Conservation (phyloP, 371 early-diverging fungal genomes). For the Mucor piriformis region DNA sequence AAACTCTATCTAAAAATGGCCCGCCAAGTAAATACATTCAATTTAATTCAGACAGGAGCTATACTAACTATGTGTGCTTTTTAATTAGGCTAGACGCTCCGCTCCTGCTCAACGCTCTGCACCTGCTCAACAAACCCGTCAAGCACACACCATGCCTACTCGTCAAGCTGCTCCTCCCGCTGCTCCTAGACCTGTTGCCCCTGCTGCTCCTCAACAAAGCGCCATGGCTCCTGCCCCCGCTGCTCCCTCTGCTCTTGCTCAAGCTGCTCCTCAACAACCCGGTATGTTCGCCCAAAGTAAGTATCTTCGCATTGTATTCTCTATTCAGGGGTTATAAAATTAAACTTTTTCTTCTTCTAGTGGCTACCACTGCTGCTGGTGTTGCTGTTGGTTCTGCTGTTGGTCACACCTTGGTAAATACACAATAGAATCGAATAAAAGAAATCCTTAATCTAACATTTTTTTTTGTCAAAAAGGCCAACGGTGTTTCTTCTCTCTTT, state of each 20-base stretch:
- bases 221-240: conserved; percentile 50
- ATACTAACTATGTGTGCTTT: neutral
- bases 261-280: conserved; percentile 64
- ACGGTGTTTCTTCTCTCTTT: conserved; percentile 75
- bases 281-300: conserved; percentile 79
- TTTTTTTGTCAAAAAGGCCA: too few relatives aligned
- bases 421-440: too few relatives aligned
- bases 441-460: too few relatives aligned
- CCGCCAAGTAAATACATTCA: neutral
- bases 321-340: neutral
- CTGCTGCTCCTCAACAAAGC: conserved; percentile 43
- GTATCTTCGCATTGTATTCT: neutral
- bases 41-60: too few relatives aligned
- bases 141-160: conserved; percentile 72
- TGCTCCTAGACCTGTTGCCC: conserved; percentile 54
- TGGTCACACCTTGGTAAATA: conserved; percentile 74
- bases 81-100: conserved; percentile 52
- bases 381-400: conserved; percentile 90
- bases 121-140: conserved; percentile 66
- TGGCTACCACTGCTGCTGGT: conserved; percentile 93
- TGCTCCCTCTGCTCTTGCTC: conserved; percentile 49
- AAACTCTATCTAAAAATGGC: neutral
- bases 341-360: conserved; percentile 6
- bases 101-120: conserved; percentile 62
- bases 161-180: conserved; percentile 67